Percentiles rank a stretch among this genome's conserved stretches.
Conservation (phyloP, 257 asterid genomes). For the Primulina eburnea region DNA sequence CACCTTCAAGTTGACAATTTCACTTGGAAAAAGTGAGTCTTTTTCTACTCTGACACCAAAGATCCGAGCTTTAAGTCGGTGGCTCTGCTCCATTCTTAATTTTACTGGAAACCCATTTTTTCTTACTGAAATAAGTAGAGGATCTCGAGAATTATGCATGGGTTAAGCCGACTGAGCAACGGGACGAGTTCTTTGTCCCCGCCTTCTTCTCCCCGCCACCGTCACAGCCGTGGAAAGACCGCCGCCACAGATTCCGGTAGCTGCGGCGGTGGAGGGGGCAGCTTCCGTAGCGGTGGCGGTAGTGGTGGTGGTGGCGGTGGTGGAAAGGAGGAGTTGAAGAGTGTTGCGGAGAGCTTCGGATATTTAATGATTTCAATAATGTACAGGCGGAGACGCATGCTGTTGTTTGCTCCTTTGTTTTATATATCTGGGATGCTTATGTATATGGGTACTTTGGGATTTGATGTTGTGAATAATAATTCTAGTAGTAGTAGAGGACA, state of each 20-base stretch:
- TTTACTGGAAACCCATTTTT: constrained; percentile 6
- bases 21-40: neutral
- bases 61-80: constrained; percentile 38
- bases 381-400: constrained; percentile 78
- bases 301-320: constrained; percentile 36
- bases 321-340: constrained; percentile 54
- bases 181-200: constrained; percentile 71
- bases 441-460: constrained; percentile 85
- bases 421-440: constrained; percentile 83
- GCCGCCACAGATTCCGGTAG: constrained; percentile 24
- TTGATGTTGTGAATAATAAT: constrained; percentile 42
- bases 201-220: constrained; percentile 82
- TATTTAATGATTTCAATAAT: constrained; percentile 65
- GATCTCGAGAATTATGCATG: constrained; percentile 70
- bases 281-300: constrained; percentile 38
- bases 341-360: constrained; percentile 61
- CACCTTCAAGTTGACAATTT: neutral
- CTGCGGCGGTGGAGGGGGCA: constrained; percentile 37
- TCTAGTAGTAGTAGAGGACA: constrained; percentile 25
- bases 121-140: neutral
- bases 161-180: constrained; percentile 89
- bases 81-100: constrained; percentile 22
- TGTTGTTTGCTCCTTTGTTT: constrained; percentile 86
- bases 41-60: constrained; percentile 23
- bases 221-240: constrained; percentile 50